Conservation (phyloP, 805 yeast genomes). For the Wickerhamiella azymoides region DNA sequence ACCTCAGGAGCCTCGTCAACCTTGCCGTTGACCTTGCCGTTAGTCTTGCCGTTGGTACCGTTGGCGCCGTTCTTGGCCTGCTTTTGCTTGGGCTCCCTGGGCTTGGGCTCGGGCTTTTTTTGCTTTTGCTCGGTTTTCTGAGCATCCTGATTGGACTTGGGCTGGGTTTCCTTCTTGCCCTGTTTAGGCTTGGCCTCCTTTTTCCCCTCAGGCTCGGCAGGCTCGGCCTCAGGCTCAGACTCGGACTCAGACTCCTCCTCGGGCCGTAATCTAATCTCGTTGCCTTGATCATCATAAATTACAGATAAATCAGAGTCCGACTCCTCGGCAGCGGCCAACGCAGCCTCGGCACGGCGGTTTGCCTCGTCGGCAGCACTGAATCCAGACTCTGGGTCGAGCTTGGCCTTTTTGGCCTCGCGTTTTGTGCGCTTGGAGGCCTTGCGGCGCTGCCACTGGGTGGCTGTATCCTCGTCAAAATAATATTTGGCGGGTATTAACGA, state of each 20-base stretch:
- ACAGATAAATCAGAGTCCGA: slow-evolving; percentile 12
- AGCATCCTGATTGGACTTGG: slow-evolving; percentile 13
- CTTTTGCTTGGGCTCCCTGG: no score
- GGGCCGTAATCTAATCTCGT: slow-evolving; percentile 15
- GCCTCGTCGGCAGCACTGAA: slow-evolving; percentile 26
- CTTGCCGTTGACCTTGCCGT: background rate
- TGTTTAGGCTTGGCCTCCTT: background rate
- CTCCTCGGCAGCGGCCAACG: slow-evolving; percentile 14
- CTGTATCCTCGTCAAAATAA: slow-evolving; percentile 81
- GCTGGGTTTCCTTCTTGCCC: slow-evolving; percentile 9
- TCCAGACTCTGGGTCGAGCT: slow-evolving; percentile 49
- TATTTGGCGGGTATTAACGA: slow-evolving; percentile 89
- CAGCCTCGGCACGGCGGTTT: slow-evolving; percentile 17
- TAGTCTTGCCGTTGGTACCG: slow-evolving; percentile 10
- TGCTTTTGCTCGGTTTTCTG: background rate
- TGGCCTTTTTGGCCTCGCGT: slow-evolving; percentile 47
- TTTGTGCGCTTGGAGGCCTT: slow-evolving; percentile 55
- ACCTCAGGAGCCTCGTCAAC: no score
- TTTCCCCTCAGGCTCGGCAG: background rate
- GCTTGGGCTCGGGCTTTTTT: background rate
- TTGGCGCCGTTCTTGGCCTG: background rate
- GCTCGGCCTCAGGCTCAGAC: background rate
- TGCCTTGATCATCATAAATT: slow-evolving; percentile 24
- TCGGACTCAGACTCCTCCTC: slow-evolving; percentile 10
- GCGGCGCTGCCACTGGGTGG: slow-evolving; percentile 81